These are phyloP conservation scores for Zygoascus biomembranicola DNA, from an alignment of 805 yeast genomes.

Conservation along the genomic window DNA sequence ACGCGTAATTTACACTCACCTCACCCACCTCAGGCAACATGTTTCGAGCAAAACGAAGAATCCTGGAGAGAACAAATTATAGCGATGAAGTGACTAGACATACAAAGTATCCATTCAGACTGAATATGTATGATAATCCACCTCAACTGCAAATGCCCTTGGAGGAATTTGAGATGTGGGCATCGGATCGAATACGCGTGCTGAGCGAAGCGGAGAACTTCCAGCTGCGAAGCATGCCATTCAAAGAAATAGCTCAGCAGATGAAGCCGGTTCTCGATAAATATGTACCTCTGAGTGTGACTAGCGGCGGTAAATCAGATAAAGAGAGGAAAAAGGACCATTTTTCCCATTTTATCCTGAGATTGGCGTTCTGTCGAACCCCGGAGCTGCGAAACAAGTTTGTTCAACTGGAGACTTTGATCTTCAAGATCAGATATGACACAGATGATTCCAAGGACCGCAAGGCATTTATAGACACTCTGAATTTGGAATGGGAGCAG, in stretches of 20 bases:
- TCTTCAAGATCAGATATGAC: slow-evolving; percentile 68
- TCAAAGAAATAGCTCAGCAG: slow-evolving; percentile 55
- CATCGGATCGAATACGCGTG: slow-evolving; percentile 79
- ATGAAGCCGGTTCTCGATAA: slow-evolving; percentile 60
- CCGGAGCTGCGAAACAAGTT: slow-evolving; percentile 79
- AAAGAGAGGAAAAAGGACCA: slow-evolving; percentile 80
- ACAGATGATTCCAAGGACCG: slow-evolving; percentile 59
- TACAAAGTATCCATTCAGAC: slow-evolving; percentile 43
- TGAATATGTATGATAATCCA: slow-evolving; percentile 68
- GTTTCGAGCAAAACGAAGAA: slow-evolving; percentile 24
- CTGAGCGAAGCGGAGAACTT: slow-evolving; percentile 79
- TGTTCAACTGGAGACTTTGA: slow-evolving; percentile 60
- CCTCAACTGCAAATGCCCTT: slow-evolving; percentile 82
- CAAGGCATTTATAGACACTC: slow-evolving; percentile 53
- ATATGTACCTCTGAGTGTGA: slow-evolving; percentile 52
- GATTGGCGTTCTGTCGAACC: slow-evolving; percentile 78
- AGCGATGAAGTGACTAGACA: slow-evolving; percentile 30
- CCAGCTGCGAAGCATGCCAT: slow-evolving; percentile 50
- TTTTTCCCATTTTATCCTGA: slow-evolving; percentile 79
- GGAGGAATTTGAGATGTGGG: slow-evolving; percentile 93
- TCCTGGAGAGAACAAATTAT: slow-evolving; percentile 26
- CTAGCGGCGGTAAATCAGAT: slow-evolving; percentile 16
- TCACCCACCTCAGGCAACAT: slow-evolving; percentile 8
- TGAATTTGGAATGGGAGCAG: slow-evolving; percentile 65
- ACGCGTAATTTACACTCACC: neutral